Percentiles rank a stretch among this genome's conserved stretches.
Conservation (phyloP, 495 filamentous ascomycete species). For the Hypoxylon cercidicola region DNA sequence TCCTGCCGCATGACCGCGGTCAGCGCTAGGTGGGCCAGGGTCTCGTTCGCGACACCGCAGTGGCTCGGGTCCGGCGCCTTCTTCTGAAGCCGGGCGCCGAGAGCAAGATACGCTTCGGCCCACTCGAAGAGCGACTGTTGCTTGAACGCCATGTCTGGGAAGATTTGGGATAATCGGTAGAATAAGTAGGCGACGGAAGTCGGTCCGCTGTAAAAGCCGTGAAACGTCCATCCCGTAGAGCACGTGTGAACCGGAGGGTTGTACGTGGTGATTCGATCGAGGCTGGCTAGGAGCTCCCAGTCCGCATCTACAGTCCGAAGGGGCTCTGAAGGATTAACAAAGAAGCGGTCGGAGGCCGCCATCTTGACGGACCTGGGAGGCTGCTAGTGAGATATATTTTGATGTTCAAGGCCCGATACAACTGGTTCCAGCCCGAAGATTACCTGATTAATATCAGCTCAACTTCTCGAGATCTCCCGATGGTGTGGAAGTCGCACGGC, state of each 20-base stretch:
- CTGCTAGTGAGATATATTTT: background rate
- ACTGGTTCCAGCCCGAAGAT: no score
- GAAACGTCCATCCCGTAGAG: conserved; percentile 43
- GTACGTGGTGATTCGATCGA: conserved; percentile 28
- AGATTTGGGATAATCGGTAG: conserved; percentile 58
- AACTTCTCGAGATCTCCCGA: background rate
- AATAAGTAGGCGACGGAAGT: conserved; percentile 70
- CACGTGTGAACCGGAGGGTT: conserved; percentile 38
- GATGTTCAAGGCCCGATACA: no score
- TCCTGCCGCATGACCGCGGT: conserved; percentile 59
- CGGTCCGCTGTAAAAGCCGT: conserved; percentile 68
- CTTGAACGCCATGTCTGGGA: conserved; percentile 58
- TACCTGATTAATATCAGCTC: no score
- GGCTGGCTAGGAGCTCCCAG: conserved; percentile 30
- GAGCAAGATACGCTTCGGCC: conserved; percentile 59
- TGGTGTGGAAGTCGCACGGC: background rate
- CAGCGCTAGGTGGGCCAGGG: conserved; percentile 63
- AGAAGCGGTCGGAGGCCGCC: conserved; percentile 22
- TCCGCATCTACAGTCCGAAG: conserved; percentile 19
- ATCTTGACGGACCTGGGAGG: conserved; percentile 1
- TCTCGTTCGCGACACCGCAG: conserved; percentile 68
- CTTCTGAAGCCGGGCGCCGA: conserved; percentile 49
- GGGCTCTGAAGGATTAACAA: conserved; percentile 14
- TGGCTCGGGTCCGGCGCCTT: conserved; percentile 41
- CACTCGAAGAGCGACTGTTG: conserved; percentile 57